Percentiles rank a stretch among this genome's conserved stretches.
phyloP scores from a whole-genome alignment of 345 rosid genomes.

The Nephelium lappaceum region DNA sequence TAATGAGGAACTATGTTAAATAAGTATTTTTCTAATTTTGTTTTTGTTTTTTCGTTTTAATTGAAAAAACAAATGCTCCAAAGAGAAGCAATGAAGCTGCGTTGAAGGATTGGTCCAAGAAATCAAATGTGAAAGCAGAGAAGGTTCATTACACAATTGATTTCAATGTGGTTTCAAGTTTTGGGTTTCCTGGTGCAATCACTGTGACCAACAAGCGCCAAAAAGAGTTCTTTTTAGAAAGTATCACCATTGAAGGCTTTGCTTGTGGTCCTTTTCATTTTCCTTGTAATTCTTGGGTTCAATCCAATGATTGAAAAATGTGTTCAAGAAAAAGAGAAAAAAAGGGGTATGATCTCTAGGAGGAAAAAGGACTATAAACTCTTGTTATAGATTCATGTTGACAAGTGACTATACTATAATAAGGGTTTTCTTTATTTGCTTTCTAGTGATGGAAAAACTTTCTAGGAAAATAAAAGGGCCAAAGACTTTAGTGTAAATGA shows the following conservation, averaged over 20 bases:
- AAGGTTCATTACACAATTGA: slow-evolving; percentile 88
- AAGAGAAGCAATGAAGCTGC: slow-evolving; percentile 80
- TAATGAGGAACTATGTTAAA: background rate
- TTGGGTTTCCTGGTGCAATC: slow-evolving; percentile 92
- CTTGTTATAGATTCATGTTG: too few relatives aligned
- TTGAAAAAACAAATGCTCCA: slow-evolving; percentile 68
- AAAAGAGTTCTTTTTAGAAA: slow-evolving; percentile 84
- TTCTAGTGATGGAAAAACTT: background rate
- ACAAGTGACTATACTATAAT: too few relatives aligned
- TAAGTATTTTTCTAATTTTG: background rate
- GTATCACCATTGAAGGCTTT: slow-evolving; percentile 85
- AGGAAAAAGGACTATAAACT: too few relatives aligned
- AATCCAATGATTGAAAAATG: slow-evolving; percentile 34
- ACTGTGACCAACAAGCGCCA: slow-evolving; percentile 84
- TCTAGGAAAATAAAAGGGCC: background rate
- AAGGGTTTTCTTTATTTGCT: background rate
- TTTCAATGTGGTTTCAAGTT: slow-evolving; percentile 65
- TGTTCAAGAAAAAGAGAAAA: background rate
- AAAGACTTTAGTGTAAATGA: background rate
- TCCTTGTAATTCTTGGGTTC: slow-evolving; percentile 97
- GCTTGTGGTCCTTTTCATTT: slow-evolving; percentile 84
- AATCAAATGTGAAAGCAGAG: slow-evolving; percentile 71
- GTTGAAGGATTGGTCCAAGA: slow-evolving; percentile 85
- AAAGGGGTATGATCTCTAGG: too few relatives aligned
- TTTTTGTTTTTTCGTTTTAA: background rate